Evolutionary conservation across 768 basidiomycete species (phyloP).

Genomic region (Leccinum subgranulosum): DNA sequence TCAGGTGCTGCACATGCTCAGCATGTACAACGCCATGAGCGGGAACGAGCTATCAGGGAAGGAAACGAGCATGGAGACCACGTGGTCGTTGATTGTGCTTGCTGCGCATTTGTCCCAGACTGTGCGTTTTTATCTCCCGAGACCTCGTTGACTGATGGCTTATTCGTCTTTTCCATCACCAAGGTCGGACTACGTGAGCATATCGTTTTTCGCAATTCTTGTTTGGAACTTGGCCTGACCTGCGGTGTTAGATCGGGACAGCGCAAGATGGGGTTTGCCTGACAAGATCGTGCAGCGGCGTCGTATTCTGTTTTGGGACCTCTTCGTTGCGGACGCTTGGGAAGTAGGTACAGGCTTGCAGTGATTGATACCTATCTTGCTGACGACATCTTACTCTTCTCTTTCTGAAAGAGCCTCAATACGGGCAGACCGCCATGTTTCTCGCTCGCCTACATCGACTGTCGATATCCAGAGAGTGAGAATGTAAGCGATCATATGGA

Average conservation of each 20-base stretch:
- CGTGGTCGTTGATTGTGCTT: constrained; percentile 65
- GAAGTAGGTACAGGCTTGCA: constrained; percentile 39
- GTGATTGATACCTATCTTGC: neutral
- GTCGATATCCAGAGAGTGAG: constrained; percentile 48
- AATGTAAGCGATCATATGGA: constrained; percentile 13
- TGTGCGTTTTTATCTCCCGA: constrained; percentile 36
- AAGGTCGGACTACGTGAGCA: constrained; percentile 67
- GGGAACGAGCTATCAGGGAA: constrained; percentile 52
- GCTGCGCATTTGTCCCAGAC: constrained; percentile 64
- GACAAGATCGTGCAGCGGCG: constrained; percentile 62
- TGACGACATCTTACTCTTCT: constrained; percentile 7
- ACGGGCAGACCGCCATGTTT: constrained; percentile 73
- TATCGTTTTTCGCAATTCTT: neutral
- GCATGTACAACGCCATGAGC: constrained; percentile 69
- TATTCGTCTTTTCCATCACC: constrained; percentile 11
- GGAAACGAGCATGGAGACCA: constrained; percentile 71
- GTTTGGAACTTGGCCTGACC: constrained; percentile 8
- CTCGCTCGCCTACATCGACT: constrained; percentile 64
- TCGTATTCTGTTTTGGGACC: constrained; percentile 73
- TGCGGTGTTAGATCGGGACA: constrained; percentile 52
- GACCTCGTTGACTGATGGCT: constrained; percentile 2
- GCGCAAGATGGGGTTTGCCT: constrained; percentile 59
- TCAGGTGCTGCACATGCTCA: constrained; percentile 64
- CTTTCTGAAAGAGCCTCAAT: constrained; percentile 50
- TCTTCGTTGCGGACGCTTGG: constrained; percentile 71